Base-by-base conservation (phyloP, 2,329 filamentous ascomycete species). In the Colletotrichum lindemuthianum region DNA sequence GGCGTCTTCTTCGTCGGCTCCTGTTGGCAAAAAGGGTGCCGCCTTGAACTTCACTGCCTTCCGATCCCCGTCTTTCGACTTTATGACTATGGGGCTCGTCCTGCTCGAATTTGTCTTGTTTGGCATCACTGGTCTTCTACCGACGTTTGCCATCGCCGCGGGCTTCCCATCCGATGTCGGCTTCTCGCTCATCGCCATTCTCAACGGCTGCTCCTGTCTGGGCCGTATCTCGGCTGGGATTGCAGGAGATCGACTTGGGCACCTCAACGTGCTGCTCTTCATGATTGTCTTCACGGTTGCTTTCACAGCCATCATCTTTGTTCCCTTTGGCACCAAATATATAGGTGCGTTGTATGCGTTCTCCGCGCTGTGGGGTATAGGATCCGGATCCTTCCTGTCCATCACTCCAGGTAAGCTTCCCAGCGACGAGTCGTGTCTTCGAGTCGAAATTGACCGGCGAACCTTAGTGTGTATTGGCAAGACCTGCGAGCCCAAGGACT, bases 61-160 rank as follows among this genome's bases (percentile, higher is more conserved):
- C 61, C 71, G 69, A 2, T 77, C 77, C 2, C 72, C 76, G 2
- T 73, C 79, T 0, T 79, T 84, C 16, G 76, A 71, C 2, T 77
- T 83, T 41, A 71, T 83, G 6, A 75, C 79, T 0, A 68, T 76
- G 4, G 76, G 76, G 0, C 74, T 83, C 7, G 82, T 84, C 63
- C 73, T 77, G 1, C 77, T 84, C 16, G 82, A 84, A 50, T 80
- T 84, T 52, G 79, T 80, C 41, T 76, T 84, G 12, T 84, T 84
- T 45, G 81, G 80, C 11, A 76, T 79, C n/a, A 76, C 79, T 1
- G 79, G 79, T 1, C 74, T 84, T 8, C 70, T 84, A 1, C 82
- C 82, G 0, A 82, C 80, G 0, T 83, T 83, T 64, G 78, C 78
- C 2, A 78, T 76, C 0, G 69, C 66, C 2, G 70, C 70, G 3